phyloP scores from a whole-genome alignment of 2,329 filamentous ascomycete species.

The Xylaria sp. region DNA sequence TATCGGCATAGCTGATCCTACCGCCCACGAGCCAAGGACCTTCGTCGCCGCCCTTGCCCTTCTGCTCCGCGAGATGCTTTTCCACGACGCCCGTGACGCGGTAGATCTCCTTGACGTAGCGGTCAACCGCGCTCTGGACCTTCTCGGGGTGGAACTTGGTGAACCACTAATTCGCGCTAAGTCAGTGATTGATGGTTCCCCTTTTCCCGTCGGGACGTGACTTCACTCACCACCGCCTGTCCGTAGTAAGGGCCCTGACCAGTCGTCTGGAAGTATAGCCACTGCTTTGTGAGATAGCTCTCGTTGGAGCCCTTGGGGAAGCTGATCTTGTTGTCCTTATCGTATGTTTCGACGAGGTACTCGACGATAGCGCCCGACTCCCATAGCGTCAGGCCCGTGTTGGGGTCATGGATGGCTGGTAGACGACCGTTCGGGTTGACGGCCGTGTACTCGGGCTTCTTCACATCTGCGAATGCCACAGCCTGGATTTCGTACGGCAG shows the following conservation, averaged over 20 bases:
- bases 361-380: constrained; percentile 42
- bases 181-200: neutral
- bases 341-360: constrained; percentile 48
- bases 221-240: constrained; percentile 48
- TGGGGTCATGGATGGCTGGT: constrained; percentile 40
- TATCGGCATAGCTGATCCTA: constrained; percentile 39
- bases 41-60: constrained; percentile 35
- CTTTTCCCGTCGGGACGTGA: neutral
- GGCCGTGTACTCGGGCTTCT: constrained; percentile 30
- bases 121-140: constrained; percentile 54
- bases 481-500: constrained; percentile 45
- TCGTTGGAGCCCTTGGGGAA: constrained; percentile 50
- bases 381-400: constrained; percentile 39
- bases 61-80: constrained; percentile 43
- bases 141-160: constrained; percentile 54
- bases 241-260: constrained; percentile 62
- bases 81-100: constrained; percentile 59
- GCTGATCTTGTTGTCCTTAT: constrained; percentile 52
- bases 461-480: constrained; percentile 29
- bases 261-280: constrained; percentile 57
- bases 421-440: constrained; percentile 41
- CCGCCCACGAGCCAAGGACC: constrained; percentile 39
- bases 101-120: constrained; percentile 56
- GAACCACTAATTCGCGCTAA: constrained; percentile 52
- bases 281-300: constrained; percentile 54